Percentiles rank a stretch among this genome's conserved stretches.
Evolutionary conservation across 2,329 filamentous ascomycete genomes (phyloP).

Genomic region (Beauveria medogensis): DNA sequence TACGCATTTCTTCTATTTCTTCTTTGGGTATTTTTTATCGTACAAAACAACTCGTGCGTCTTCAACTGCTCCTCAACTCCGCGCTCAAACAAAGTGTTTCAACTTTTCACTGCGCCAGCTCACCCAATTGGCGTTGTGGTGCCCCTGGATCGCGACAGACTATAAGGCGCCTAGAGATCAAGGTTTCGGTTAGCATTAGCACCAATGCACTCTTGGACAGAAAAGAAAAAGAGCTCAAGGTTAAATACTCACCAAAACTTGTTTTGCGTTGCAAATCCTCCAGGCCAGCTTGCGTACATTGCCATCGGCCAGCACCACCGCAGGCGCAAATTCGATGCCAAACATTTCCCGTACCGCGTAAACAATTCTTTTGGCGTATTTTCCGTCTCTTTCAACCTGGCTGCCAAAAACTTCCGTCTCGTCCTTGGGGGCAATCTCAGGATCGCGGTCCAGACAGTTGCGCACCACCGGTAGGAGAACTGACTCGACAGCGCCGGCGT

Average conservation of each 20-base stretch:
- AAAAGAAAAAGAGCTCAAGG: neutral
- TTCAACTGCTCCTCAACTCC: neutral
- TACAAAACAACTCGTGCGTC: neutral
- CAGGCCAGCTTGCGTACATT: constrained; percentile 85
- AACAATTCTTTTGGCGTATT: constrained; percentile 82
- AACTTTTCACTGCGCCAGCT: constrained; percentile 1
- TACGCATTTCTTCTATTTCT: neutral
- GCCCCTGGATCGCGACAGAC: constrained; percentile 58
- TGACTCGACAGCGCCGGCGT: constrained; percentile 64
- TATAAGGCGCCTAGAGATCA: constrained; percentile 54
- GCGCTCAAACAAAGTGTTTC: neutral
- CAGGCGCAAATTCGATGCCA: constrained; percentile 87
- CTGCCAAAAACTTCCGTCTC: constrained; percentile 77
- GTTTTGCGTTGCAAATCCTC: constrained; percentile 93
- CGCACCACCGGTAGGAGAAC: constrained; percentile 74
- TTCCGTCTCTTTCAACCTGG: constrained; percentile 76
- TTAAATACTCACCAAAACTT: constrained; percentile 74
- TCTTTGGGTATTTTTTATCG: neutral
- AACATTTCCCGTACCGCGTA: constrained; percentile 97
- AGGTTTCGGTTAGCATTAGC: constrained; percentile 12
- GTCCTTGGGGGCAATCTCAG: constrained; percentile 77
- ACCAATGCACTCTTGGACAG: neutral
- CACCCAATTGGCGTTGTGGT: constrained; percentile 46
- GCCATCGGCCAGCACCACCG: constrained; percentile 86
- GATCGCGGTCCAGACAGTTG: constrained; percentile 88